Conservation (phyloP, 2,329 filamentous ascomycete species). For the Ophiostoma ulmi region DNA sequence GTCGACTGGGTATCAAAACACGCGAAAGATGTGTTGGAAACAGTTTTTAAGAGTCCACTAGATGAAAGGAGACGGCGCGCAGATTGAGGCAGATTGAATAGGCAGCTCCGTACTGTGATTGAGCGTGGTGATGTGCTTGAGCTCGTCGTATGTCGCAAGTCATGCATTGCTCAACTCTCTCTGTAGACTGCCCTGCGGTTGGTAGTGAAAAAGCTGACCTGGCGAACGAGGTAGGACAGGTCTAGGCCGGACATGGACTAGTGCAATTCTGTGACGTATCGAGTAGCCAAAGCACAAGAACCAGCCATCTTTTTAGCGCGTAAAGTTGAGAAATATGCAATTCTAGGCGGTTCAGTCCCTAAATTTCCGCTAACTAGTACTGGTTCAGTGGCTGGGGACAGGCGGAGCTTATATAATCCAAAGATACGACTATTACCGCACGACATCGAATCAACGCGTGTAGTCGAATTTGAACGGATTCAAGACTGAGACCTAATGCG, state of each 20-base stretch:
- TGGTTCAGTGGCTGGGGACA: background rate
- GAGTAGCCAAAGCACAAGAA: background rate
- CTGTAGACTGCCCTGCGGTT: constrained; percentile 1
- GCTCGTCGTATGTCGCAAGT: constrained; percentile 6
- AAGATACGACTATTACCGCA: too few relatives aligned
- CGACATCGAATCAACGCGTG: background rate
- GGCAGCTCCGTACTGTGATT: background rate
- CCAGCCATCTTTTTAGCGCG: constrained; percentile 18
- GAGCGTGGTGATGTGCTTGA: background rate
- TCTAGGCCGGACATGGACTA: constrained; percentile 16
- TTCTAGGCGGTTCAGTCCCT: background rate
- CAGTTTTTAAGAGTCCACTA: background rate
- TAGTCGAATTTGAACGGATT: background rate
- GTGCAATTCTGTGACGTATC: constrained; percentile 21
- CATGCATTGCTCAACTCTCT: background rate
- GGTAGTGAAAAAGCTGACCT: constrained; percentile 15
- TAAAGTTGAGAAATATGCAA: background rate
- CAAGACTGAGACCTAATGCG: background rate
- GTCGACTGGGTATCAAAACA: background rate
- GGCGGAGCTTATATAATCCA: too few relatives aligned
- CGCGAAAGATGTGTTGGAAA: background rate
- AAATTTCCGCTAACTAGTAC: background rate
- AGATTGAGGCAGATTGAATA: background rate
- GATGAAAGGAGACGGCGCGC: background rate
- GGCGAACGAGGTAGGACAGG: background rate